These are phyloP conservation scores for Salix viminalis DNA, from an alignment of 345 rosid genomes.

Conservation along the genomic window DNA sequence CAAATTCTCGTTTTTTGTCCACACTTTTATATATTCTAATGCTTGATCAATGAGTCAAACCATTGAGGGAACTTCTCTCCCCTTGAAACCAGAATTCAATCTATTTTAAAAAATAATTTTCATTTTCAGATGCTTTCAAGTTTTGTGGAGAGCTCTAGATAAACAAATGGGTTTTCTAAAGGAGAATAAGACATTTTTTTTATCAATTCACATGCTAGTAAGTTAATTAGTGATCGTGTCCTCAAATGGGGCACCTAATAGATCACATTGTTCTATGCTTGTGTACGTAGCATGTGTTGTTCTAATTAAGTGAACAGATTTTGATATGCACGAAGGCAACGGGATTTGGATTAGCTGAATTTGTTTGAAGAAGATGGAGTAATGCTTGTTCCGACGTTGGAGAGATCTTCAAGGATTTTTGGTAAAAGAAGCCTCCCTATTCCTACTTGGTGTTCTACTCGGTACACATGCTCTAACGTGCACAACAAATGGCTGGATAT, in stretches of 20 bases:
- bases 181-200: background rate
- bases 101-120: no score
- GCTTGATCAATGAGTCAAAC: no score
- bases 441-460: background rate
- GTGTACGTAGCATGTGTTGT: background rate
- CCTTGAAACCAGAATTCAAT: no score
- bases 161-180: no score
- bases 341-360: conserved; percentile 38
- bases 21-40: no score
- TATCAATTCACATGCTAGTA: no score
- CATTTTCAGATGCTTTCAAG: no score
- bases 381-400: background rate
- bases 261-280: background rate
- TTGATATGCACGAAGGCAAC: conserved; percentile 10
- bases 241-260: background rate
- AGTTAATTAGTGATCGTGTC: background rate
- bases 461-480: no score
- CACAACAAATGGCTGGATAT: background rate
- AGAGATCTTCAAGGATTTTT: conserved; percentile 14
- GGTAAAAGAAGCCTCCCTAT: conserved; percentile 10
- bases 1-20: background rate
- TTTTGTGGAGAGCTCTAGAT: no score
- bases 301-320: background rate
- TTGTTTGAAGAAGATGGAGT: background rate
- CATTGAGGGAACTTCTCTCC: no score